A percentile compares a stretch with the other conserved stretches of the same genome.
Evolutionary conservation across 2,329 filamentous ascomycete genomes (phyloP).

Genomic region (Bipolaris oryzae): DNA sequence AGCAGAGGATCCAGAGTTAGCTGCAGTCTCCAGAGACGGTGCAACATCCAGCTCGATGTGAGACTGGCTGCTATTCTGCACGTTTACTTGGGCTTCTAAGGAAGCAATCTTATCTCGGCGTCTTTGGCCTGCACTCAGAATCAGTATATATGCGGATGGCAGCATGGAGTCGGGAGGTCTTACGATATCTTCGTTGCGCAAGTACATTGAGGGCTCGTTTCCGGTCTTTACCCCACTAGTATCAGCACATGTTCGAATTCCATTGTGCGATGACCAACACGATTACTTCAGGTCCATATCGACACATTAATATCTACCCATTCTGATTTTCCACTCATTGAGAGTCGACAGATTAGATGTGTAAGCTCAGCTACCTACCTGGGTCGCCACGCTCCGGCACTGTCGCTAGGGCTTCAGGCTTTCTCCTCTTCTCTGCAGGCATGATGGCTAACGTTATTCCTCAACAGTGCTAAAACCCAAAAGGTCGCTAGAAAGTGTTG

Average conservation of each 20-base stretch:
- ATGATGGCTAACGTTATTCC: neutral
- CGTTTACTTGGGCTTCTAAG: neutral
- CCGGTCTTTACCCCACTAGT: neutral
- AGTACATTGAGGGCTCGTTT: conserved; percentile 4
- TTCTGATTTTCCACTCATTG: neutral
- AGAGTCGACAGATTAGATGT: neutral
- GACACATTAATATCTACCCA: neutral
- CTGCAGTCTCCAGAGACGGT: neutral
- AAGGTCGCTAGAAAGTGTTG: neutral
- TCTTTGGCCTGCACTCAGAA: neutral
- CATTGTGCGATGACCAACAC: neutral
- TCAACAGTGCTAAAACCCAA: neutral
- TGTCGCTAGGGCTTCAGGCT: neutral
- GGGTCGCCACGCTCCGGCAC: neutral
- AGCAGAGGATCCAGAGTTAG: neutral
- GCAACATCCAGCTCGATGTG: neutral
- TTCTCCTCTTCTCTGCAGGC: neutral
- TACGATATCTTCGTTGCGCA: conserved; percentile 9
- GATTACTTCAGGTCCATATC: neutral
- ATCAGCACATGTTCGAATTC: neutral
- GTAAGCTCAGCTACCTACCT: neutral
- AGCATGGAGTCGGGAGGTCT: neutral
- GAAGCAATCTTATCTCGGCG: neutral
- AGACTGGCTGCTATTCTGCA: neutral
- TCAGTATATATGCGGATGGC: neutral